phyloP scores from a whole-genome alignment of 2,329 filamentous ascomycete species.

The Bimuria novae-zelandiae region DNA sequence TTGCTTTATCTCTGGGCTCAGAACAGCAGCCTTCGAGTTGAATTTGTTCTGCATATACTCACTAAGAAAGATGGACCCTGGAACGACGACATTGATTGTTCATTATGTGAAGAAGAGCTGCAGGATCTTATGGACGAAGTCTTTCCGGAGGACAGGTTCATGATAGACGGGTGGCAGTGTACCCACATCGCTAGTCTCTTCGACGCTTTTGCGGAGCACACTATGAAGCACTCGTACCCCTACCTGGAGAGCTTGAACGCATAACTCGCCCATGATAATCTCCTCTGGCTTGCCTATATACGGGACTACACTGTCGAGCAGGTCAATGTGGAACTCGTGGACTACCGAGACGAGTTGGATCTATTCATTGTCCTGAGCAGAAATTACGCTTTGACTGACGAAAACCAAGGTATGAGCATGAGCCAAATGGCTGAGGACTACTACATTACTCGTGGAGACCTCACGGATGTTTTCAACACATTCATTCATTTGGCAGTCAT shows the following conservation, averaged over 20 bases:
- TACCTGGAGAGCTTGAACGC: conserved; percentile 10
- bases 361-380: conserved; percentile 7
- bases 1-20: no score
- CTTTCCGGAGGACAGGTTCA: conserved; percentile 1
- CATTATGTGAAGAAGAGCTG: background rate
- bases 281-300: conserved; percentile 9
- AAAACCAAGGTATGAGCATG: no score
- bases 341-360: background rate
- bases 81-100: background rate
- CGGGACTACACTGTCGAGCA: background rate
- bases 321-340: conserved; percentile 3
- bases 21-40: no score
- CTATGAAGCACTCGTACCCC: background rate
- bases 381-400: background rate
- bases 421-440: no score
- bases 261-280: conserved; percentile 10
- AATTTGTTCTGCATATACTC: conserved; percentile 8
- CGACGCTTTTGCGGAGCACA: background rate
- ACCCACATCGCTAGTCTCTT: background rate
- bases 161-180: background rate
- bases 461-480: no score
- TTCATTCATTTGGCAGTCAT: no score
- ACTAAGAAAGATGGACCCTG: background rate
- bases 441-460: no score
- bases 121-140: background rate